Base-by-base conservation (phyloP, 1,284 basidiomycete species). In the Marasmius oreades region DNA sequence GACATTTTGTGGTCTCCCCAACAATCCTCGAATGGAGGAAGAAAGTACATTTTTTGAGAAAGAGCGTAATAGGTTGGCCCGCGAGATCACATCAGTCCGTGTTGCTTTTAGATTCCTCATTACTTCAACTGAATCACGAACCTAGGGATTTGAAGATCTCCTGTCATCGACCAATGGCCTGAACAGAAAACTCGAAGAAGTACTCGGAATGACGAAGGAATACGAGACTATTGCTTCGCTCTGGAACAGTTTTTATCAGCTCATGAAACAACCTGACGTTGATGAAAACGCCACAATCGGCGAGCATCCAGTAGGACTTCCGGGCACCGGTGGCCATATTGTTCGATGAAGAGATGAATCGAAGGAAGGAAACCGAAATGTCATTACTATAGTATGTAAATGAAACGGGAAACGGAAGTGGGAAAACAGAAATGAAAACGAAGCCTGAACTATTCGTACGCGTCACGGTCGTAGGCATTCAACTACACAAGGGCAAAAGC, bases 181-280 rank as follows among this genome's bases (percentile, higher is more conserved):
- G 18, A 97, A 97, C 69, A 85, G 95, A 57, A 95, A 93, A 66
- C 77, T 97, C 3, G 95, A 98, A 71, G 93, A 97, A 68, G 90
- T 93, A 0, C 78, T 92, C 36, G 89, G 90, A 8, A 95, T 97
- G 78, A 94, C 95, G 4, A 88, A 87, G 60, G 95, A 97, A 74
- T 96, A 97, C 69, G 86, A 90, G 54, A 94, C 91, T 0, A 94
- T 97, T 51, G 90, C 93, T 1, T 77, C 83, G 2, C 77, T 98
- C 22, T 98, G 95, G 95, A 80, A 86, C 50, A 85, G 81, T 57
- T 93, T 95, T 64, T 85, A 92, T 62, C 75, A 85, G 55, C 76
- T 94, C 61, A 93, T 93, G 87, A 80, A 78, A 20, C 78, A 75
- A 42, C 78, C 77, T 57, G 67, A 74, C 1, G 66, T 68, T 2